These are phyloP conservation scores for Coemansia sp. DNA, from an alignment of 192 early-diverging fungal genomes.

Conservation along the genomic window DNA sequence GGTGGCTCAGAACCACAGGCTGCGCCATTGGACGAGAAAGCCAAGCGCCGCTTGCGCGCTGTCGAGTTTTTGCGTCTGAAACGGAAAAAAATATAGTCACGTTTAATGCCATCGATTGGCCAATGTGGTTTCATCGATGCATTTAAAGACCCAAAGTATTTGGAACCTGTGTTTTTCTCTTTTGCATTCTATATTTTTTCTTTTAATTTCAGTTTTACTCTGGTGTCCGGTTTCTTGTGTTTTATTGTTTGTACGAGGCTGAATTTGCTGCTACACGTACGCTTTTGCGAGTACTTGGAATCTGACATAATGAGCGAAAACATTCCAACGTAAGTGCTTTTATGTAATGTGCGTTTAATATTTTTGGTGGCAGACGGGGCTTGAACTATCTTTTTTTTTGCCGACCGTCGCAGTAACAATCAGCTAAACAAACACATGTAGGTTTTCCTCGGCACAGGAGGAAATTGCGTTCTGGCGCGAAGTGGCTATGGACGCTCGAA, in stretches of 20 bases:
- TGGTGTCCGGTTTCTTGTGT: too few species aligned
- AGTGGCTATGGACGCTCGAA: slow-evolving; percentile 54
- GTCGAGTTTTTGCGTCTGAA: slow-evolving; percentile 21
- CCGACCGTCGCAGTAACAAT: neutral
- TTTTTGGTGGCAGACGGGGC: neutral
- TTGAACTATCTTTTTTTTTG: neutral
- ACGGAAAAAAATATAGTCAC: slow-evolving; percentile 6
- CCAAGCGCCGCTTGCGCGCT: slow-evolving; percentile 28
- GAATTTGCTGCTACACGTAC: neutral
- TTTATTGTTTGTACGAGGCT: too few species aligned
- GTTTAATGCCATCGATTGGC: neutral
- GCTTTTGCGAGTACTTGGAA: neutral
- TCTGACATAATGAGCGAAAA: slow-evolving; percentile 23
- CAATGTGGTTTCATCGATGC: neutral
- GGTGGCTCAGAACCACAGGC: slow-evolving; percentile 16
- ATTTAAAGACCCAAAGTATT: neutral
- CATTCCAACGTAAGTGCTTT: slow-evolving; percentile 31
- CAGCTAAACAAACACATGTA: neutral
- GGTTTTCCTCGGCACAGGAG: slow-evolving; percentile 60
- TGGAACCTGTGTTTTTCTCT: too few species aligned
- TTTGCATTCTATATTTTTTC: neutral
- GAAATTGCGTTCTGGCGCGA: slow-evolving; percentile 70
- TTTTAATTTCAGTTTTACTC: neutral
- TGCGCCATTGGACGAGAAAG: slow-evolving; percentile 23
- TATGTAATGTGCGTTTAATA: neutral